Evolutionary conservation across 371 early-diverging fungal species (phyloP).

Genomic region (Umbelopsis sp.): DNA sequence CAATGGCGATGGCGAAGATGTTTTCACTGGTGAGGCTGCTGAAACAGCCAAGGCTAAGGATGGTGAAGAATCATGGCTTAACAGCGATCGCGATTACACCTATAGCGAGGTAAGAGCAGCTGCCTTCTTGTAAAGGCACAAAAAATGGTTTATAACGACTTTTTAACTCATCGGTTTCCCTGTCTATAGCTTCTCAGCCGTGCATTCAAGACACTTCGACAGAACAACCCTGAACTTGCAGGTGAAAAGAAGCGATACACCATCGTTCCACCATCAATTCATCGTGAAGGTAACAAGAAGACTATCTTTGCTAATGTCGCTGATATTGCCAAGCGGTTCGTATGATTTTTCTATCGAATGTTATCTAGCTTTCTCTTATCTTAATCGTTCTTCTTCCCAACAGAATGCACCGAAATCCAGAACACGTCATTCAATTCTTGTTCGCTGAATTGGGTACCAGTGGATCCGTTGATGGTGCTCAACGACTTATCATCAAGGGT

Average conservation of each 20-base stretch:
- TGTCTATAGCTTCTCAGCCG: constrained; percentile 78
- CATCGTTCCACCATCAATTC: constrained; percentile 91
- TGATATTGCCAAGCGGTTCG: constrained; percentile 86
- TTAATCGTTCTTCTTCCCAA: too few species aligned
- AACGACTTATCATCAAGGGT: constrained; percentile 97
- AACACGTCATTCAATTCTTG: constrained; percentile 98
- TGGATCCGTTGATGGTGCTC: constrained; percentile 95
- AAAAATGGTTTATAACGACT: background rate
- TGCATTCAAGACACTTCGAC: constrained; percentile 88
- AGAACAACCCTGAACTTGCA: constrained; percentile 94
- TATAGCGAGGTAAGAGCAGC: constrained; percentile 75
- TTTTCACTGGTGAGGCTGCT: constrained; percentile 27
- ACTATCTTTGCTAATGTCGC: constrained; percentile 94
- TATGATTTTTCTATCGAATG: background rate
- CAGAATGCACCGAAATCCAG: constrained; percentile 92
- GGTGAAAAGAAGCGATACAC: constrained; percentile 94
- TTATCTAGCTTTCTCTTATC: background rate
- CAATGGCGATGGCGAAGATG: constrained; percentile 66
- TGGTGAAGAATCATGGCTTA: constrained; percentile 84
- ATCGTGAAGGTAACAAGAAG: constrained; percentile 95
- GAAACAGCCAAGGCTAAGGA: constrained; percentile 34
- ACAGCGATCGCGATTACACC: constrained; percentile 92
- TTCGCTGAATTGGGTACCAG: constrained; percentile 98
- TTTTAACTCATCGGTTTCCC: background rate
- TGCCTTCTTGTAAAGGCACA: background rate